A percentile compares a stretch with the other conserved stretches of the same genome.
Conservation (phyloP, 1,284 basidiomycete species). For the Cryptococcus sp. region DNA sequence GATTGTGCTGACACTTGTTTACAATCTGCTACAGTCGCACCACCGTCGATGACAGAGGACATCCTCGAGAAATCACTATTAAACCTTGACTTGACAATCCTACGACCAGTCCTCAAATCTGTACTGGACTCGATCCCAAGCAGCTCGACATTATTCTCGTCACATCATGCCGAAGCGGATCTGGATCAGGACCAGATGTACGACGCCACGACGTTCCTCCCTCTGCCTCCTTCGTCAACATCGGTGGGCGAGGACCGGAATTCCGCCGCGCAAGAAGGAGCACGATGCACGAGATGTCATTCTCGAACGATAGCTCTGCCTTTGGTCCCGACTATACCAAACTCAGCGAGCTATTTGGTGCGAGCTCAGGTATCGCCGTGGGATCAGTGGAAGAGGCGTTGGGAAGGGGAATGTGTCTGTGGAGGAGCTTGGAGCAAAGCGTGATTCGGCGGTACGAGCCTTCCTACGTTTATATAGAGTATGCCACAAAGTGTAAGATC, state of each 20-base stretch:
- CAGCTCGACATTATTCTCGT: constrained; percentile 30
- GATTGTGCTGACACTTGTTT: too few species aligned
- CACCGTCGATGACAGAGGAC: background rate
- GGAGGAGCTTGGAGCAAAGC: constrained; percentile 38
- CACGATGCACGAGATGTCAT: constrained; percentile 33
- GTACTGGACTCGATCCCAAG: constrained; percentile 23
- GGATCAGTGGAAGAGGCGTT: constrained; percentile 12
- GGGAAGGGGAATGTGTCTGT: constrained; percentile 32
- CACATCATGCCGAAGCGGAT: constrained; percentile 1
- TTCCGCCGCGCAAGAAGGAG: constrained; percentile 1
- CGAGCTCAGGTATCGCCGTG: constrained; percentile 7
- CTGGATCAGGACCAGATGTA: constrained; percentile 9
- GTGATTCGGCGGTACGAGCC: background rate
- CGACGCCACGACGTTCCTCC: constrained; percentile 32
- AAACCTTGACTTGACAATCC: constrained; percentile 1
- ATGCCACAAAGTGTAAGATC: too few species aligned
- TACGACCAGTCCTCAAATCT: constrained; percentile 9
- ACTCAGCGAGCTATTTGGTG: background rate
- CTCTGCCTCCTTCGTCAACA: constrained; percentile 10
- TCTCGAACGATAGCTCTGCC: constrained; percentile 18
- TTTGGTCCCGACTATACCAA: background rate
- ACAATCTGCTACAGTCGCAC: constrained; percentile 1
- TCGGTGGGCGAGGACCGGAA: background rate
- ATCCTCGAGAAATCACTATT: background rate
- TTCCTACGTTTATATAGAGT: too few species aligned